Evolutionary conservation across 2,329 filamentous ascomycete species (phyloP).

Genomic region (Lachnellula suecica): DNA sequence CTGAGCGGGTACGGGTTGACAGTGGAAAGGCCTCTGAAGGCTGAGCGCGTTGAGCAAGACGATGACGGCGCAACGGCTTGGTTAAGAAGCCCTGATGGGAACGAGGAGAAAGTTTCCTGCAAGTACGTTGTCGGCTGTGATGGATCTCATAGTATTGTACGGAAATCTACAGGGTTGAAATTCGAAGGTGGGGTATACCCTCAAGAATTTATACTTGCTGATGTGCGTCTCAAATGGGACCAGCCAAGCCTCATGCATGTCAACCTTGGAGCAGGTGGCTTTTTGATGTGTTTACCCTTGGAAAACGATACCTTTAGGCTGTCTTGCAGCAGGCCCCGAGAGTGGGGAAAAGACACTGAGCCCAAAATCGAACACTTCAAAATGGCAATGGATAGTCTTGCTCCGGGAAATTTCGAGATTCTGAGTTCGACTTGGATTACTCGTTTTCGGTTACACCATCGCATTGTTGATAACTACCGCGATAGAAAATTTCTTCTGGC

Average conservation of each 20-base stretch:
- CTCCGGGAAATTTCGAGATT: constrained; percentile 23
- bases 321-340: constrained; percentile 20
- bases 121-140: constrained; percentile 52
- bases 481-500: constrained; percentile 37
- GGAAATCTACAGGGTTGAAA: constrained; percentile 37
- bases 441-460: constrained; percentile 45
- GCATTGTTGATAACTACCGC: constrained; percentile 41
- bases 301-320: constrained; percentile 29
- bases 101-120: constrained; percentile 31
- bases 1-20: constrained; percentile 26
- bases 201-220: constrained; percentile 45
- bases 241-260: constrained; percentile 17
- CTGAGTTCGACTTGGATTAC: constrained; percentile 41
- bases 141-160: constrained; percentile 49
- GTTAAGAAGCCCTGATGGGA: constrained; percentile 21
- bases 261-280: constrained; percentile 34
- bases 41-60: constrained; percentile 33
- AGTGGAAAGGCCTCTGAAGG: constrained; percentile 33
- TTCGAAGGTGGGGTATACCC: constrained; percentile 43
- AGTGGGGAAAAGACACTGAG: constrained; percentile 9
- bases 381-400: constrained; percentile 28
- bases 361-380: constrained; percentile 36
- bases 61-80: constrained; percentile 29
- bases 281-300: constrained; percentile 38
- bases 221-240: constrained; percentile 34